Percentiles rank a stretch among this genome's conserved stretches.
Conservation (phyloP, 2,329 filamentous ascomycete species). For the Myriangium duriaei region DNA sequence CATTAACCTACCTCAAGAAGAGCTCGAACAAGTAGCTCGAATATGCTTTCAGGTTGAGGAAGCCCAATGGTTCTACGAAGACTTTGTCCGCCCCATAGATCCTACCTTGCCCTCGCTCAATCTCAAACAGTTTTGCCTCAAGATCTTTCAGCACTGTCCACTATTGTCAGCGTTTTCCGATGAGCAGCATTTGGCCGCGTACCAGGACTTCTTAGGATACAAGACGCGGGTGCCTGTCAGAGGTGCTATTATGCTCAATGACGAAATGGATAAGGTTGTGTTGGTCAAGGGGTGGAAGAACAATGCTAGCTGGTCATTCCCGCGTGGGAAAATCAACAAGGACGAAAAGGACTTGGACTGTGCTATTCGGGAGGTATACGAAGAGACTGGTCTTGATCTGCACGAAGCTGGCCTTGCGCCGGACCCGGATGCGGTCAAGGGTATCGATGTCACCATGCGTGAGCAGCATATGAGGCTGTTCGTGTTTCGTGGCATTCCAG, state of each 20-base stretch:
- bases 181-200: conserved; percentile 68
- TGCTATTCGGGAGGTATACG: conserved; percentile 84
- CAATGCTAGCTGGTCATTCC: conserved; percentile 90
- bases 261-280: conserved; percentile 85
- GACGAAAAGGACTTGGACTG: conserved; percentile 90
- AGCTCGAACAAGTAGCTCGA: conserved; percentile 77
- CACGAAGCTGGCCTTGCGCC: conserved; percentile 62
- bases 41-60: conserved; percentile 99
- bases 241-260: conserved; percentile 84
- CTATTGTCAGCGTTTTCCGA: conserved; percentile 69
- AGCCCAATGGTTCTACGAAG: conserved; percentile 99
- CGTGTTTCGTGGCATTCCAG: conserved; percentile 78
- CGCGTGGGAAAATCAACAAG: conserved; percentile 94
- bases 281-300: conserved; percentile 98
- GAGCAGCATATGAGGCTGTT: conserved; percentile 90
- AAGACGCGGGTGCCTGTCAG: conserved; percentile 90
- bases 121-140: conserved; percentile 71
- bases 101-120: conserved; percentile 73
- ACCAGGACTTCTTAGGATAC: conserved; percentile 85
- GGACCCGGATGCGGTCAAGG: conserved; percentile 56
- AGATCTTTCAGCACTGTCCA: conserved; percentile 90
- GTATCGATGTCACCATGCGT: conserved; percentile 77
- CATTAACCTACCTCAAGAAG: conserved; percentile 86
- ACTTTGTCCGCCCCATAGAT: conserved; percentile 88
- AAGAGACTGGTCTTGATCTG: conserved; percentile 88